Conservation (phyloP, 371 early-diverging fungal genomes). For the Capillidium rhysosporum region DNA sequence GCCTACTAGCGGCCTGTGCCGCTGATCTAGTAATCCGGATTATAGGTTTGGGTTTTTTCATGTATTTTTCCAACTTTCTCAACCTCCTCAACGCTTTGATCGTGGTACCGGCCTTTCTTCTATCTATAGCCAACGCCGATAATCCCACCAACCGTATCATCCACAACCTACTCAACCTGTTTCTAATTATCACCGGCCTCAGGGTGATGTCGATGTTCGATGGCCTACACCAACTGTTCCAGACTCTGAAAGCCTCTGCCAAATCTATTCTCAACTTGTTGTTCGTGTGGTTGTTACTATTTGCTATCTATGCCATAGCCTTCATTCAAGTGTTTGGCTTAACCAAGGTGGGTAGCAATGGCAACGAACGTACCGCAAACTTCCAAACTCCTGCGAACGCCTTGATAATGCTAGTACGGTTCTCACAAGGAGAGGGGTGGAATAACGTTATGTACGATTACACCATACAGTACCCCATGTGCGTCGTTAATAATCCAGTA, state of each 20-base stretch:
- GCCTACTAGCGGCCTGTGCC: neutral
- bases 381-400: slow-evolving; percentile 32
- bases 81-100: neutral
- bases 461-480: slow-evolving; percentile 32
- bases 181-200: neutral
- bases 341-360: slow-evolving; percentile 33
- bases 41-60: neutral
- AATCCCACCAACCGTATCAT: neutral
- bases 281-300: slow-evolving; percentile 42
- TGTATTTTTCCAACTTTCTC: neutral
- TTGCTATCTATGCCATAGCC: slow-evolving; percentile 42
- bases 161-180: neutral
- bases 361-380: slow-evolving; percentile 21
- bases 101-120: neutral
- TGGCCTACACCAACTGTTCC: neutral
- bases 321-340: slow-evolving; percentile 50
- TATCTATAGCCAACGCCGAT: no score
- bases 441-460: slow-evolving; percentile 48
- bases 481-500: slow-evolving; percentile 21
- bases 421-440: slow-evolving; percentile 54
- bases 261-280: slow-evolving; percentile 4
- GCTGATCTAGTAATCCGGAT: neutral
- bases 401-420: slow-evolving; percentile 36
- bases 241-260: neutral
- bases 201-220: neutral